phyloP scores from a whole-genome alignment of 1,139 yeast genomes.

The Schwanniomyces etchellsii region DNA sequence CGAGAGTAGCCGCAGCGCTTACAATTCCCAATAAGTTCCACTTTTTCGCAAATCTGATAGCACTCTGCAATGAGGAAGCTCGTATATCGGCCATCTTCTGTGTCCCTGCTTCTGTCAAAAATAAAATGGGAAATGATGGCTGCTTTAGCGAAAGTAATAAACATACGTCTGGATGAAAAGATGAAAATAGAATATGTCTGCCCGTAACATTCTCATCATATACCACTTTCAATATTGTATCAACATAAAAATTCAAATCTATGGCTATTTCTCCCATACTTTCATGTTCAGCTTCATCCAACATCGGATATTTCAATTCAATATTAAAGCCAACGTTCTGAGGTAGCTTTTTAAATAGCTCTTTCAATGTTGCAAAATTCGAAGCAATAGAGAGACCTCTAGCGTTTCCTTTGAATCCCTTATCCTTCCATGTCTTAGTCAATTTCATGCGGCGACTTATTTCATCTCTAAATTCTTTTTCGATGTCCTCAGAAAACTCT shows the following conservation, averaged over 20 bases:
- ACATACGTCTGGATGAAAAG: constrained; percentile 94
- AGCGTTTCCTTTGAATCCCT: constrained; percentile 87
- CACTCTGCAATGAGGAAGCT: constrained; percentile 84
- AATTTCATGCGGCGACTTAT: constrained; percentile 69
- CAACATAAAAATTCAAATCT: constrained; percentile 84
- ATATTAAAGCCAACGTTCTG: constrained; percentile 85
- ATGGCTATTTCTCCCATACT: constrained; percentile 82
- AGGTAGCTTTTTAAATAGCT: constrained; percentile 78
- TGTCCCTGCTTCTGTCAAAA: constrained; percentile 86
- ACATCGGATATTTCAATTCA: constrained; percentile 93
- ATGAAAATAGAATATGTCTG: constrained; percentile 83
- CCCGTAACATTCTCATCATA: constrained; percentile 71
- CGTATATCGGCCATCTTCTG: constrained; percentile 80
- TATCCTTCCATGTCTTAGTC: constrained; percentile 80
- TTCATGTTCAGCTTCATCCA: constrained; percentile 86
- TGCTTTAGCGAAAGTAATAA: constrained; percentile 81
- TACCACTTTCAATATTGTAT: constrained; percentile 73
- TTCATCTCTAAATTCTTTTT: constrained; percentile 32
- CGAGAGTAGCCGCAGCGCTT: constrained; percentile 79
- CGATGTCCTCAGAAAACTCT: constrained; percentile 23
- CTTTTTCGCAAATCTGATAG: constrained; percentile 82
- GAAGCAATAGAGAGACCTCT: constrained; percentile 91
- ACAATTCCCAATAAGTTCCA: constrained; percentile 95
- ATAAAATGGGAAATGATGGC: constrained; percentile 86
- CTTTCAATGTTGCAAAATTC: constrained; percentile 82